phyloP scores from a whole-genome alignment of 257 asterid species.

The Euphrasia confusa region DNA sequence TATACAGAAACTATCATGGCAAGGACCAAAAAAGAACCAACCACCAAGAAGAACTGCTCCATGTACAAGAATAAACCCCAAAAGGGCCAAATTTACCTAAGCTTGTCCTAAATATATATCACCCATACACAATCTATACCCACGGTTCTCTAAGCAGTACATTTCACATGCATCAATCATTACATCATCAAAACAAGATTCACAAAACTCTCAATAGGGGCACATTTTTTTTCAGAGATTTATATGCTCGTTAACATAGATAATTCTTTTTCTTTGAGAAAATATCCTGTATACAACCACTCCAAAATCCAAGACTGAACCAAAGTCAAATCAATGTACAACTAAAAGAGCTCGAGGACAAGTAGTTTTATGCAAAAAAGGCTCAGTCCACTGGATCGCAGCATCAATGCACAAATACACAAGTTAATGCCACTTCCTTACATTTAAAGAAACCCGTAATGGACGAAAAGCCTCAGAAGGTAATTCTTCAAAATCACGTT shows the following conservation, averaged over 20 bases:
- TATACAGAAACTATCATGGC: slow-evolving; percentile 8
- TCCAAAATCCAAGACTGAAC: slow-evolving; percentile 12
- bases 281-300: slow-evolving; percentile 10
- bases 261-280: not conserved
- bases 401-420: slow-evolving; percentile 15
- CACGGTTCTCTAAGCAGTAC: slow-evolving; percentile 15
- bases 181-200: slow-evolving; percentile 10
- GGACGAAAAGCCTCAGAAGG: slow-evolving; percentile 97
- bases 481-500: slow-evolving; percentile 96
- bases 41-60: slow-evolving; percentile 7
- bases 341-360: slow-evolving; percentile 12
- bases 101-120: slow-evolving; percentile 6
- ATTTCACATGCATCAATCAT: not conserved
- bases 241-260: not conserved
- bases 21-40: slow-evolving; percentile 17
- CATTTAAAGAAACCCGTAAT: slow-evolving; percentile 80
- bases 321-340: slow-evolving; percentile 1
- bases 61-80: slow-evolving; percentile 20
- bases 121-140: slow-evolving; percentile 14
- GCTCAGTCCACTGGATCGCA: slow-evolving; percentile 8
- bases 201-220: not conserved
- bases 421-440: slow-evolving; percentile 38
- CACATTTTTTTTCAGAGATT: not conserved
- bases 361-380: slow-evolving; percentile 17
- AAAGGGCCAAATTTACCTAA: slow-evolving; percentile 9